phyloP scores from a whole-genome alignment of 179 eudicot species.

The Pouteria campechiana region DNA sequence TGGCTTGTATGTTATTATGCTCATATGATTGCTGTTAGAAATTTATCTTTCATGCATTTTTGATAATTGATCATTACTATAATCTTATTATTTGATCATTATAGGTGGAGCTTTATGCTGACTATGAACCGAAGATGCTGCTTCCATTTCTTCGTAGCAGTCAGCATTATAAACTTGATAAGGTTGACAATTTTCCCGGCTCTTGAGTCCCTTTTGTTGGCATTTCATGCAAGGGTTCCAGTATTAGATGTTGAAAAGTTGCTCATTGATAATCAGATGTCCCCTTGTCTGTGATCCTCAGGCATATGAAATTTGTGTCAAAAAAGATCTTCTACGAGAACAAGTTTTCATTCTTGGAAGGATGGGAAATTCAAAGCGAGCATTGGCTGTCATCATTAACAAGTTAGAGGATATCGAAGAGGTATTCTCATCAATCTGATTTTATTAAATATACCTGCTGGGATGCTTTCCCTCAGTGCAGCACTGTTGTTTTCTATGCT shows the following conservation, averaged over 20 bases:
- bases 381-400: conserved; percentile 84
- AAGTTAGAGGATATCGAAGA: conserved; percentile 84
- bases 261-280: too few species aligned
- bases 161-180: conserved; percentile 90
- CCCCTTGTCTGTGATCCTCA: conserved; percentile 18
- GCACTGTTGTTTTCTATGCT: background rate
- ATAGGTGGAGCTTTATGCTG: conserved; percentile 97
- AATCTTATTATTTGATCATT: conserved; percentile 1
- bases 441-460: too few species aligned
- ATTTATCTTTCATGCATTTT: too few species aligned
- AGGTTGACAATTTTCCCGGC: conserved; percentile 32
- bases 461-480: too few species aligned
- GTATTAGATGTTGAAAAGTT: too few species aligned
- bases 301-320: conserved; percentile 83
- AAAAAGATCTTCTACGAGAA: conserved; percentile 60
- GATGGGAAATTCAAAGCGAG: conserved; percentile 89
- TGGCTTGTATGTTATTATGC: too few species aligned
- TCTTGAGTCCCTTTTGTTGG: background rate
- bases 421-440: conserved; percentile 28
- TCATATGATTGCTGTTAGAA: too few species aligned
- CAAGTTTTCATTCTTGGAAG: conserved; percentile 89
- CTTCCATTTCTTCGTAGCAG: conserved; percentile 94
- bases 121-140: conserved; percentile 76
- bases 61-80: background rate
- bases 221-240: background rate